phyloP scores from a whole-genome alignment of 1,284 basidiomycete species.

The Apiotrichum montevideense region DNA sequence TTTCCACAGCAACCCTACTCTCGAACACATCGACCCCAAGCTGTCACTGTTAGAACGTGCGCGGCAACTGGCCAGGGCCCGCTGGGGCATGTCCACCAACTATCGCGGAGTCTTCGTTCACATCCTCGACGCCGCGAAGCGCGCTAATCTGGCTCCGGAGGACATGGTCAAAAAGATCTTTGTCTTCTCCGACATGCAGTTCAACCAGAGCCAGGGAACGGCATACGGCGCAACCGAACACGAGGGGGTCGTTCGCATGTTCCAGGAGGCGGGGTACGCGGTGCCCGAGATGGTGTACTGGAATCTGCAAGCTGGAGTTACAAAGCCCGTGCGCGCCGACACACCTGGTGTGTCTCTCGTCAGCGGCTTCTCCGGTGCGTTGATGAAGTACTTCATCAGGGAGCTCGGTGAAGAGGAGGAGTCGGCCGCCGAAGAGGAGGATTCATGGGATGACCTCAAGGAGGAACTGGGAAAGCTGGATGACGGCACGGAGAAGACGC shows the following conservation, averaged over 20 bases:
- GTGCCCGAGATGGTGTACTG: conserved; percentile 55
- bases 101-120: conserved; percentile 33
- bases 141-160: conserved; percentile 55
- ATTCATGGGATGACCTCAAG: conserved; percentile 25
- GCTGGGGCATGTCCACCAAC: conserved; percentile 60
- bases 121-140: conserved; percentile 56
- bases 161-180: conserved; percentile 69
- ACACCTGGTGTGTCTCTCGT: conserved; percentile 59
- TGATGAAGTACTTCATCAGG: conserved; percentile 66
- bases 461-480: conserved; percentile 19
- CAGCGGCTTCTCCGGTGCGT: conserved; percentile 60
- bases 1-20: conserved; percentile 54
- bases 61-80: conserved; percentile 40
- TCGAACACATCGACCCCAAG: conserved; percentile 51
- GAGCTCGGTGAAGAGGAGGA: conserved; percentile 17
- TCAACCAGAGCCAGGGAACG: conserved; percentile 49
- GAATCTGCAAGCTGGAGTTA: conserved; percentile 29
- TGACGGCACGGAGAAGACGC: conserved; percentile 5
- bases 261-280: conserved; percentile 58
- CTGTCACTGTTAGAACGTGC: conserved; percentile 46
- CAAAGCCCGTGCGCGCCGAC: conserved; percentile 53
- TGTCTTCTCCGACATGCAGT: conserved; percentile 72
- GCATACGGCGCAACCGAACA: conserved; percentile 57
- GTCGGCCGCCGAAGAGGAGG: conserved; percentile 16
- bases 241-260: conserved; percentile 54